A percentile compares a stretch with the other conserved stretches of the same genome.
These are phyloP conservation scores for Paraconiothyrium sp. DNA, from an alignment of 2,329 filamentous ascomycete species.

Conservation along the genomic window DNA sequence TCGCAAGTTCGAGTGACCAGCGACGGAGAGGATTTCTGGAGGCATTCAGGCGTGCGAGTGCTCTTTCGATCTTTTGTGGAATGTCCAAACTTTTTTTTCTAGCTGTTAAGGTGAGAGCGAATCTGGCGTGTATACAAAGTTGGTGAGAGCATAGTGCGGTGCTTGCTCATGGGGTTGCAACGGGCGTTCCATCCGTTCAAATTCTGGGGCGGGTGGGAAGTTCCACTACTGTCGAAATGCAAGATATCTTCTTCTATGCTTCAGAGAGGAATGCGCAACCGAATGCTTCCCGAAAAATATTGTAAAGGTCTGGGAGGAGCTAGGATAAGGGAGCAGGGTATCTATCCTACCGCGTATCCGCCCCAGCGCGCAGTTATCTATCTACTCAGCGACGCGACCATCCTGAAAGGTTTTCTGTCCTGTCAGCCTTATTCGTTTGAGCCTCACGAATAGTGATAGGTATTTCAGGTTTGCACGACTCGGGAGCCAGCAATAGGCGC, in stretches of 20 bases:
- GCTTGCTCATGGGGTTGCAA: neutral
- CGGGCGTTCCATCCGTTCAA: neutral
- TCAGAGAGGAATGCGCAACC: too few relatives aligned
- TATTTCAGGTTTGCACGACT: neutral
- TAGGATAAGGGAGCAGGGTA: too few relatives aligned
- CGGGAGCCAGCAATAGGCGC: conserved; percentile 1
- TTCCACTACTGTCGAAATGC: too few relatives aligned
- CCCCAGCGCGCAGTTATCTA: neutral
- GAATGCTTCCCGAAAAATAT: too few relatives aligned
- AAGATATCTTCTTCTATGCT: too few relatives aligned
- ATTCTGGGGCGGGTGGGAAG: neutral
- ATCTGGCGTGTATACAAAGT: neutral
- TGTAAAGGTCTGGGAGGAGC: too few relatives aligned
- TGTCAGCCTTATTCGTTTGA: neutral
- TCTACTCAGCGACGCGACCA: neutral
- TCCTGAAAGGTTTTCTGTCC: neutral
- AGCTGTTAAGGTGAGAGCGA: neutral
- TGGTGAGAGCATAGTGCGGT: neutral
- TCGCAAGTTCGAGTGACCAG: conserved; percentile 43
- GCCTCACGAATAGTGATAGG: neutral
- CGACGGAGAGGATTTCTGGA: conserved; percentile 22
- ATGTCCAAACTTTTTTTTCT: neutral
- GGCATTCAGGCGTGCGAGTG: conserved; percentile 3
- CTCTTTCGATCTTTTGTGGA: conserved; percentile 13
- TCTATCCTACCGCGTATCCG: neutral